Base-by-base conservation (phyloP, 306 rosid species). In the Sicyos baderoa region DNA sequence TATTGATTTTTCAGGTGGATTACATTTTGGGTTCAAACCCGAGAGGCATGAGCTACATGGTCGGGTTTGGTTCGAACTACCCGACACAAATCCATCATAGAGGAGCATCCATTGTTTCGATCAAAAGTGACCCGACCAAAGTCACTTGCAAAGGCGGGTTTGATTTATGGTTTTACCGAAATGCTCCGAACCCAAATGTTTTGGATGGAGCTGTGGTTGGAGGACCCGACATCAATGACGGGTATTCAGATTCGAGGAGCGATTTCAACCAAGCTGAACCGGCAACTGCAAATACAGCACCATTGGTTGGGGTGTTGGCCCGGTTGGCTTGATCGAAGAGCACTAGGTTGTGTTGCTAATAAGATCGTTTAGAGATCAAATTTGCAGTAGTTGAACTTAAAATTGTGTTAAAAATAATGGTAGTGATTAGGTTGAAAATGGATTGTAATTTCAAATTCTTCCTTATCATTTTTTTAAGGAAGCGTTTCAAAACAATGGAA, bases 1-100 rank as follows among this genome's bases (percentile, higher is more conserved):
- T 32, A 15, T 32, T 32, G 6, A 1, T 9, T 61, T 62, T 66
- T 40, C 52, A 84, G 91, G 86, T 82, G 60, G 88, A 87, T 5
- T 87, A 80, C 58, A 80, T 86, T 15, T 65, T 87, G 78, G 95
- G 95, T 52, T 70, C 81, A 1, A 90, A 90, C 68, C 92, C 90
- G 0, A 59, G 4, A n/a, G 9, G 21, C 0, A 72, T 79, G 73
- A 88, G 95, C 72, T 87, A 84, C 88, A 86, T 90, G 97, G 84
- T 87, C 6, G 97, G 95, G 0, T 80, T 75, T 0, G 91, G 88
- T 1, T 7, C 84, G 50, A 84, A 72, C 0, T 87, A 73, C 54
- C 90, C 88, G 0, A 54, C 74, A 0, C 76, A 81, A 5, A 40
- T 79, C 60, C 95, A 86, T 74, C 97, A 87, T 21, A 90, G 95